These are phyloP conservation scores for Magnolia officinalis DNA, from an alignment of 164 flowering plant genomes.

Conservation along the genomic window DNA sequence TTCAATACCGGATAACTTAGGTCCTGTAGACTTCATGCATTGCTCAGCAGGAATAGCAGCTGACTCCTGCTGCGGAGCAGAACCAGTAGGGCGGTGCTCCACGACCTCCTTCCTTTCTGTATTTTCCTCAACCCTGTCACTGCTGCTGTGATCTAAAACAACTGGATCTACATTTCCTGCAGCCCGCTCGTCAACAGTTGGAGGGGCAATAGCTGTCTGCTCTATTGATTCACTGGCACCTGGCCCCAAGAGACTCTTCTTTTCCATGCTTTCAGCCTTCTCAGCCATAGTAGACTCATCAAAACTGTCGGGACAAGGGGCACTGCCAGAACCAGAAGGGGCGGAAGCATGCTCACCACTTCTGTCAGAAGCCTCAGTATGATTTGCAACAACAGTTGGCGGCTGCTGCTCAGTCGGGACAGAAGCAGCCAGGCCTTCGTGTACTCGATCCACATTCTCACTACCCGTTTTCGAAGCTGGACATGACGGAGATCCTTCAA, in stretches of 20 bases:
- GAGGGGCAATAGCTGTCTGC: conserved; percentile 13
- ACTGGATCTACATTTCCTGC: conserved; percentile 4
- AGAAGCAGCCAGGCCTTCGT: conserved; percentile 5
- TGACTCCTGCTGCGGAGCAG: conserved; percentile 20
- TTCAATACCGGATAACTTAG: conserved; percentile 14
- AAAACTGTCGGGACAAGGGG: conserved; percentile 9
- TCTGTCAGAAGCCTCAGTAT: conserved; percentile 7
- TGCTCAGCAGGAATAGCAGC: conserved; percentile 14
- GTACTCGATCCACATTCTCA: conserved; percentile 5
- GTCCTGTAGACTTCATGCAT: conserved; percentile 14
- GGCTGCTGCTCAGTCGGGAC: conserved; percentile 12
- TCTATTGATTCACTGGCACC: conserved; percentile 21
- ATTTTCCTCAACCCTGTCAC: conserved; percentile 4
- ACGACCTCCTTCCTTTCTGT: background rate
- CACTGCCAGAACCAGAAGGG: conserved; percentile 17
- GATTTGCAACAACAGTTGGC: conserved; percentile 5
- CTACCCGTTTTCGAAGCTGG: conserved; percentile 9
- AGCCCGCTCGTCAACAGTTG: conserved; percentile 16
- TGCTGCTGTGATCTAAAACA: background rate
- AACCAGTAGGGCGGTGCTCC: conserved; percentile 16
- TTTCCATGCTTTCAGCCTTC: conserved; percentile 25
- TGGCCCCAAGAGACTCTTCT: conserved; percentile 16
- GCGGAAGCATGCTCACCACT: conserved; percentile 8
- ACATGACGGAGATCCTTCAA: conserved; percentile 20
- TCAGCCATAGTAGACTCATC: conserved; percentile 27